These are phyloP conservation scores for Colletotrichum zoysiae DNA, from an alignment of 2,329 filamentous ascomycete species.

Conservation along the genomic window DNA sequence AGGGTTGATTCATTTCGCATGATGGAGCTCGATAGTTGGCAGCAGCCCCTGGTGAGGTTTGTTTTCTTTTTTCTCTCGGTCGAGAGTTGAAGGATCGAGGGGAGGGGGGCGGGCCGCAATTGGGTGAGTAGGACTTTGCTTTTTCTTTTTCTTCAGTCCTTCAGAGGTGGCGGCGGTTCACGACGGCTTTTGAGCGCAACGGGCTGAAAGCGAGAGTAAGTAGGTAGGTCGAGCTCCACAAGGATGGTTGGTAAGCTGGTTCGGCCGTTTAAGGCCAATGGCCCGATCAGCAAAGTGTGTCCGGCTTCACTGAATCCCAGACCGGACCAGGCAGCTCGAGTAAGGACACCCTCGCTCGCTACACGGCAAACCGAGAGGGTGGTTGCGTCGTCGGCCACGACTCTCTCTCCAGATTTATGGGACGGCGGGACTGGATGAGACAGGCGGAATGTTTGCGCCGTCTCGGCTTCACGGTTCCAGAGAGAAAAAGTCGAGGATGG, in stretches of 20 bases:
- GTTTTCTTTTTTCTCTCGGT: background rate
- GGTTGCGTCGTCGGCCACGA: slow-evolving; percentile 13
- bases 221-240: slow-evolving; percentile 2
- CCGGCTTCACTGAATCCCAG: slow-evolving; percentile 9
- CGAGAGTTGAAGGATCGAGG: background rate
- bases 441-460: slow-evolving; percentile 16
- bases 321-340: slow-evolving; percentile 11
- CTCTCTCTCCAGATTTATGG: background rate
- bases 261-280: background rate
- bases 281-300: slow-evolving; percentile 22
- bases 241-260: slow-evolving; percentile 17
- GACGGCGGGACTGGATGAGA: slow-evolving; percentile 15
- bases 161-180: background rate
- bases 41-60: background rate
- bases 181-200: background rate
- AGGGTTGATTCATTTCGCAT: slow-evolving; percentile 39
- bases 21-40: slow-evolving; percentile 9
- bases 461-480: slow-evolving; percentile 17
- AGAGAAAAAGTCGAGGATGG: background rate
- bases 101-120: background rate
- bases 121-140: background rate
- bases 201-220: slow-evolving; percentile 3
- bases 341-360: background rate
- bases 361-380: background rate
- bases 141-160: background rate